Base-by-base conservation (phyloP, 192 early-diverging fungal species). In the Spinellus fusiger region DNA sequence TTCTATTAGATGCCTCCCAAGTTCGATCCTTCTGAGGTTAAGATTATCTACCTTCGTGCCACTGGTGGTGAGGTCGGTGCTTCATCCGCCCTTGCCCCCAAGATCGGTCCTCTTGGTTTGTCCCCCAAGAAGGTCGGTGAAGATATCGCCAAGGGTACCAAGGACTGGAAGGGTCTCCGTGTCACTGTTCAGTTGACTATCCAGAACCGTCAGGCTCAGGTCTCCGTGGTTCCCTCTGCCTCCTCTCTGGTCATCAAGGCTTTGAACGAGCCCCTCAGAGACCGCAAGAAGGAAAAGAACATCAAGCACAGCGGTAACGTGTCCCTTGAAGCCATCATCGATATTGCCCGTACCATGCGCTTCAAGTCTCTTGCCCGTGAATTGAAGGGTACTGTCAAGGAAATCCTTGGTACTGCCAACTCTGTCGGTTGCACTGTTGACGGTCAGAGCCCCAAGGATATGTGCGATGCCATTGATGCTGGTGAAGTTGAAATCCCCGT, bases 211-310 rank as follows among this genome's bases (percentile, higher is more conserved):
- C 96, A 99, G 79, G 96, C 96, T 56, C 81, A 86, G 40, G 91
- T 99, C 64, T 89, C 94, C 65, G 90, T 99, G 68, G 89, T 99
- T 46, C 95, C 96, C 65, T 88, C 89, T 33, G 96, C 96, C 55
- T 94, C 93, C 32, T 93, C 96, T 63, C 84, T 99, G 56, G 91
- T 99, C 71, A 95, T 99, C 83, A 77, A 84, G 75, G 96, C 96
- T 64, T 81, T 99, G 50, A 98, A 96, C 88, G 96, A 99, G 82
- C 90, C 95, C 49, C 84, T 87, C 34, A 82, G 96, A 62, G 96
- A 99, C 80, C 83, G 87, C 79, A 99, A 99, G 91, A 99, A 99
- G 93, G 96, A 99, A 80, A 99, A 99, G 92, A 99, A 99, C 91
- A 94, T 98, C 78, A 87, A 94, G 81, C 95, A 98, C 86, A 83